Conservation (phyloP, 2,329 filamentous ascomycete genomes). For the Spiromastix sp. region DNA sequence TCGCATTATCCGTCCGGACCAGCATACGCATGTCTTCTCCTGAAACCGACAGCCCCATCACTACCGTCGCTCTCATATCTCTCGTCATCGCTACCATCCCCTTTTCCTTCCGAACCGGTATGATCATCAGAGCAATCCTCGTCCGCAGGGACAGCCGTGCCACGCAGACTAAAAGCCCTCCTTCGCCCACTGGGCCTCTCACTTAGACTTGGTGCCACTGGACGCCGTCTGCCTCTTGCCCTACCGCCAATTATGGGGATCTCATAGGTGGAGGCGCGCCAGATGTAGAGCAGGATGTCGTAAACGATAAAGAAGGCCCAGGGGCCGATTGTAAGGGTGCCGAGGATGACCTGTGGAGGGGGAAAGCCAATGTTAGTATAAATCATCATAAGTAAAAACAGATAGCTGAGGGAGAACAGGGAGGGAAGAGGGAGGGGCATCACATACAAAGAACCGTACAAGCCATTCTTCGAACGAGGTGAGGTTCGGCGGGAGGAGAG, state of each 20-base stretch:
- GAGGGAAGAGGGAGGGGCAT: conserved; percentile 1
- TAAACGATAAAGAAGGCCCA: conserved; percentile 54
- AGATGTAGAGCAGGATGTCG: conserved; percentile 52
- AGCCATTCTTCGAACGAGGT: conserved; percentile 52
- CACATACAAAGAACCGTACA: conserved; percentile 50
- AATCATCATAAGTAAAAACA: conserved; percentile 3
- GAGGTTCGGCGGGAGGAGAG: conserved; percentile 51
- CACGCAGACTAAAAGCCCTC: conserved; percentile 20
- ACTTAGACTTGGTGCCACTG: conserved; percentile 51
- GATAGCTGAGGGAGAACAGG: conserved; percentile 2
- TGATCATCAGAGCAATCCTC: neutral
- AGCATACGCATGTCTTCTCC: neutral
- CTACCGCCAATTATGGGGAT: conserved; percentile 51
- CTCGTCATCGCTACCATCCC: neutral
- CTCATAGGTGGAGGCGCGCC: conserved; percentile 48
- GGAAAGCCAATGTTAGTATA: conserved; percentile 6
- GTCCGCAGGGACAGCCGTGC: no score
- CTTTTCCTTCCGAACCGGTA: neutral
- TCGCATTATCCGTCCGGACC: no score
- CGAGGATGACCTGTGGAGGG: conserved; percentile 48
- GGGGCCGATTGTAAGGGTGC: conserved; percentile 49
- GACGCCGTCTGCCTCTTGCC: conserved; percentile 48
- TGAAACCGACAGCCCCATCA: neutral
- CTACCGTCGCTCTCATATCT: neutral
- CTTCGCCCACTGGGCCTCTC: conserved; percentile 42